Conservation (phyloP, 2,329 filamentous ascomycete species). For the Claviceps sorghi region DNA sequence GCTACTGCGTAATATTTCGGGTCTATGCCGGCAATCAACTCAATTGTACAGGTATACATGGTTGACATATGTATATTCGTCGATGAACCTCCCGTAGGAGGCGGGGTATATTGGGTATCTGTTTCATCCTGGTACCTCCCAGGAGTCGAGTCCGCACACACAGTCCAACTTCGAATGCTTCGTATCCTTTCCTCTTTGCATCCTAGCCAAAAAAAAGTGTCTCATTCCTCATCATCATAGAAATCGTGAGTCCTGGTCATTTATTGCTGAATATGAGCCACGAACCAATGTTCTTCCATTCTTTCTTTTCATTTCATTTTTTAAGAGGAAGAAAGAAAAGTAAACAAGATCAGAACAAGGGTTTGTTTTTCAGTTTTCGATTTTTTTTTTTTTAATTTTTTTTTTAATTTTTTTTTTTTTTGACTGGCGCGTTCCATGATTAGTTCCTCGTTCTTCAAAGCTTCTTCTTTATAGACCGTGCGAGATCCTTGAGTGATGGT, state of each 20-base stretch:
- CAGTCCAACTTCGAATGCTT: neutral
- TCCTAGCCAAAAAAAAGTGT: neutral
- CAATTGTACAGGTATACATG: neutral
- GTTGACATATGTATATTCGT: neutral
- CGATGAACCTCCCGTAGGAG: neutral
- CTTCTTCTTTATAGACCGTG: constrained; percentile 25
- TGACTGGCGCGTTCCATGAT: too few species aligned
- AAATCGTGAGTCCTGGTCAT: neutral
- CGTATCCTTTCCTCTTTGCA: neutral
- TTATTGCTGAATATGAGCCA: neutral
- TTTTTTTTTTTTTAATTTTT: neutral
- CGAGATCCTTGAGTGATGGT: constrained; percentile 28
- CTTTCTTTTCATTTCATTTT: too few species aligned
- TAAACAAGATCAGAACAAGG: too few species aligned
- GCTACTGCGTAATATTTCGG: too few species aligned
- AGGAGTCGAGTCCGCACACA: neutral
- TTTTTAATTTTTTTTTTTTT: neutral
- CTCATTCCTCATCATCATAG: neutral
- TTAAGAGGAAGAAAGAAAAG: too few species aligned
- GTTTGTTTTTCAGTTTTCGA: neutral
- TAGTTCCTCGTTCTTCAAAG: neutral
- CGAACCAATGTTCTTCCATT: neutral
- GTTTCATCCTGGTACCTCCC: neutral
- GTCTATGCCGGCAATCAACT: neutral
- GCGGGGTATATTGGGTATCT: neutral